These are phyloP conservation scores for Cucurbita pepo DNA, from an alignment of 306 rosid species.

Conservation along the genomic window DNA sequence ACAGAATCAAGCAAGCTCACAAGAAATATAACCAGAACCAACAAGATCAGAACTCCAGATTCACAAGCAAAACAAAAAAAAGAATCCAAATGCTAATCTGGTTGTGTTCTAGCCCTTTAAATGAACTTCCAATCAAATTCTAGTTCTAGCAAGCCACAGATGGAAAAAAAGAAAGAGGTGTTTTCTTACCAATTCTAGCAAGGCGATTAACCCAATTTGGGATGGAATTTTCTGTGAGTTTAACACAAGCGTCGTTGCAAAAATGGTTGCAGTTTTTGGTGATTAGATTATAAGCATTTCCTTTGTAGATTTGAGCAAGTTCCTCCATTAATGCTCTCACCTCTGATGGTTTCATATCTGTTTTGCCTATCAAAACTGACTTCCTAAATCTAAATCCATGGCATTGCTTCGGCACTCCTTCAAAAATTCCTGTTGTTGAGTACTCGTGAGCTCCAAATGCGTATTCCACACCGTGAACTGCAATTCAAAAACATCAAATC, in stretches of 20 bases:
- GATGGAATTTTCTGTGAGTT: constrained; percentile 63
- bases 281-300: constrained; percentile 78
- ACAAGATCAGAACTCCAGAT: neutral
- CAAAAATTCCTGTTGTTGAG: constrained; percentile 69
- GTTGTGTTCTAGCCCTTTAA: neutral
- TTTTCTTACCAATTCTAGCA: constrained; percentile 59
- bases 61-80: neutral
- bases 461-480: constrained; percentile 68
- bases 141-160: neutral
- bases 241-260: constrained; percentile 65
- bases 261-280: constrained; percentile 90
- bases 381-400: constrained; percentile 78
- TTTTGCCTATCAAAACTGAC: constrained; percentile 64
- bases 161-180: no score
- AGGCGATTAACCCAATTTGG: constrained; percentile 96
- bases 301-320: constrained; percentile 49
- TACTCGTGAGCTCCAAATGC: constrained; percentile 90
- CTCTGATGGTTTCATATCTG: constrained; percentile 30
- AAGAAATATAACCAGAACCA: neutral
- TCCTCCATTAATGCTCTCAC: constrained; percentile 57
- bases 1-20: neutral
- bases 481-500: neutral
- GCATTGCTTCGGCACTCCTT: constrained; percentile 69
- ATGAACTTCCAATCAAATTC: neutral
- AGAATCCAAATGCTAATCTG: neutral